Percentiles rank a stretch among this genome's conserved stretches.
phyloP scores from a whole-genome alignment of 2,329 filamentous ascomycete genomes.

The Penicillium sp. region DNA sequence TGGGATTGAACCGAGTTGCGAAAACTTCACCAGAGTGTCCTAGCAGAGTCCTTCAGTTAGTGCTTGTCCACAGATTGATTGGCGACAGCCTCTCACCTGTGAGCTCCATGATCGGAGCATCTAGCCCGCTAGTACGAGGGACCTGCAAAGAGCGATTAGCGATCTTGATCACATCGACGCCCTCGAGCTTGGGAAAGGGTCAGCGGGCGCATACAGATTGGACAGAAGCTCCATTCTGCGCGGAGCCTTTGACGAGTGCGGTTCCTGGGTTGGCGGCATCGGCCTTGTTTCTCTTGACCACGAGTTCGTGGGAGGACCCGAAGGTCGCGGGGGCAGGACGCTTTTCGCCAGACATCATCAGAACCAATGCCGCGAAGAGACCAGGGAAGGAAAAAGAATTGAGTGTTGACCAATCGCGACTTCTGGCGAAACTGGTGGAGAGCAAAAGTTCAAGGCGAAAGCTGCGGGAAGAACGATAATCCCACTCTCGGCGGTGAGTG shows the following conservation, averaged over 20 bases:
- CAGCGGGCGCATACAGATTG: slow-evolving; percentile 58
- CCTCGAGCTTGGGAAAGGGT: not conserved
- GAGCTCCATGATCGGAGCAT: slow-evolving; percentile 92
- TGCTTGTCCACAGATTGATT: not conserved
- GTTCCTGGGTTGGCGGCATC: slow-evolving; percentile 58
- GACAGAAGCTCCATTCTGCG: slow-evolving; percentile 63
- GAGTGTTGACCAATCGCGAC: slow-evolving; percentile 4
- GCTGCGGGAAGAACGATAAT: slow-evolving; percentile 28
- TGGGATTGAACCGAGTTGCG: slow-evolving; percentile 83
- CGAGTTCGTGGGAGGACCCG: slow-evolving; percentile 69
- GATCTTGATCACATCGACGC: not conserved
- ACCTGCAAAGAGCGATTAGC: slow-evolving; percentile 54
- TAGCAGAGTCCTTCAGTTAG: slow-evolving; percentile 24
- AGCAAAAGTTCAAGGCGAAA: slow-evolving; percentile 19
- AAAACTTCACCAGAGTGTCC: slow-evolving; percentile 82
- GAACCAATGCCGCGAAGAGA: not conserved
- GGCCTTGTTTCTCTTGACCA: slow-evolving; percentile 87
- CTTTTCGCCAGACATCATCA: slow-evolving; percentile 82
- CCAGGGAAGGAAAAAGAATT: slow-evolving; percentile 4
- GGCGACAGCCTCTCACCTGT: slow-evolving; percentile 60
- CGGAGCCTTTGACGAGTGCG: slow-evolving; percentile 58
- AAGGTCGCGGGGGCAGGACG: slow-evolving; percentile 85
- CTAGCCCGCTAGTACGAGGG: slow-evolving; percentile 76
- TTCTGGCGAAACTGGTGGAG: slow-evolving; percentile 6
- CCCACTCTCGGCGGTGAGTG: slow-evolving; percentile 24